Evolutionary conservation across 352 stramenopile genomes (phyloP).

Genomic region (Globisporangium nagaii): DNA sequence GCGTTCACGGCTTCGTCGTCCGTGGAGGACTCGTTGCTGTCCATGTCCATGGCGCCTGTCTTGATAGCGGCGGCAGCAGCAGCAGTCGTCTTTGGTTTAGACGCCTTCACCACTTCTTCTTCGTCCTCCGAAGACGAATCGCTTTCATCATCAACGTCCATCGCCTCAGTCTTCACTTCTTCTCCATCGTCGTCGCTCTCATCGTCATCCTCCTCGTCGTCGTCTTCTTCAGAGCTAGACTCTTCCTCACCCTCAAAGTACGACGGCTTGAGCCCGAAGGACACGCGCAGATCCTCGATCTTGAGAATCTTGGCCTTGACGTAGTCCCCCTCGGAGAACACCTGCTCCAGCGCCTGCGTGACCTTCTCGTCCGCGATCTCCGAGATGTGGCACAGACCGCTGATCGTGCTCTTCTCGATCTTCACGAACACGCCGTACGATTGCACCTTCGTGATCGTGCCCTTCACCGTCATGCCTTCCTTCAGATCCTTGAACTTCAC

Average conservation of each 20-base stretch:
- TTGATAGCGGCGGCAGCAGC: neutral
- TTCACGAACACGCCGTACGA: conserved; percentile 95
- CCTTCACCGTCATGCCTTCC: conserved; percentile 90
- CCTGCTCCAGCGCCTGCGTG: conserved; percentile 86
- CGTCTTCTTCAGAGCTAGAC: conserved; percentile 80
- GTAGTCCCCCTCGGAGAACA: conserved; percentile 95
- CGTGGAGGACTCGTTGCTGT: conserved; percentile 45
- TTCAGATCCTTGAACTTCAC: conserved; percentile 89
- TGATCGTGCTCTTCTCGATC: conserved; percentile 94
- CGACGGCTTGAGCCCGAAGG: conserved; percentile 95
- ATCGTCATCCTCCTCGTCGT: conserved; percentile 62
- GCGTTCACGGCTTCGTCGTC: conserved; percentile 55
- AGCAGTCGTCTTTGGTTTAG: neutral
- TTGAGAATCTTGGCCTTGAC: conserved; percentile 97
- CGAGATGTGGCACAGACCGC: conserved; percentile 94
- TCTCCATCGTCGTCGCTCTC: conserved; percentile 23
- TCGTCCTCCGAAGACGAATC: conserved; percentile 51
- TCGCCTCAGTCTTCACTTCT: conserved; percentile 21
- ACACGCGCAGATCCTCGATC: conserved; percentile 89
- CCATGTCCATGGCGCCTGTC: conserved; percentile 31
- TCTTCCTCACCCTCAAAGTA: conserved; percentile 94
- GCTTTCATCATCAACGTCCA: conserved; percentile 37
- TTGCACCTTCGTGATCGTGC: conserved; percentile 94
- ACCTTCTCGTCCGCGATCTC: conserved; percentile 95
- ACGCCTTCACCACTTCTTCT: conserved; percentile 15